phyloP scores from a whole-genome alignment of 2,329 filamentous ascomycete species.

The Fusarium hainanense region DNA sequence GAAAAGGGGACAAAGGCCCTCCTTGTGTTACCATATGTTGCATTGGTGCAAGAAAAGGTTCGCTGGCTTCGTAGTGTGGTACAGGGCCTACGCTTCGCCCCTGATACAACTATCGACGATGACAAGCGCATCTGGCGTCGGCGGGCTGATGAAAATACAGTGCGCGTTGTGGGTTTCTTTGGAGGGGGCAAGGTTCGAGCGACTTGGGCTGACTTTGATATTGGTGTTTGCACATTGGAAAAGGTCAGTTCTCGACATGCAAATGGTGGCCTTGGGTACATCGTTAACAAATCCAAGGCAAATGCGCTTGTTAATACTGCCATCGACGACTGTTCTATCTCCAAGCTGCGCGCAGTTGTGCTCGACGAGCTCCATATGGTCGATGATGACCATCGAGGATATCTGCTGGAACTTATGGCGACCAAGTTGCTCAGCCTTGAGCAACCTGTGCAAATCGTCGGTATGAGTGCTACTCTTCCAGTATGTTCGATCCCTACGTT shows the following conservation, averaged over 20 bases:
- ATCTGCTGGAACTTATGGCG: constrained; percentile 78
- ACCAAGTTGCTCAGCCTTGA: constrained; percentile 78
- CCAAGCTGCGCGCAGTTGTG: constrained; percentile 73
- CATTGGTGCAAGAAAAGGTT: constrained; percentile 82
- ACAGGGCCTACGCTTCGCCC: constrained; percentile 62
- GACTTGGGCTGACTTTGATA: constrained; percentile 79
- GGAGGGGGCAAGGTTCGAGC: constrained; percentile 75
- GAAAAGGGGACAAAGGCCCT: constrained; percentile 74
- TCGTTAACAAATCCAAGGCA: constrained; percentile 60
- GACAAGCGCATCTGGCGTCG: constrained; percentile 61
- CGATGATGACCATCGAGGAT: constrained; percentile 79
- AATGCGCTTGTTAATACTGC: constrained; percentile 79
- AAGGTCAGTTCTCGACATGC: constrained; percentile 59
- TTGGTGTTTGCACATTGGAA: constrained; percentile 83
- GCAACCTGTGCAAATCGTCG: constrained; percentile 75
- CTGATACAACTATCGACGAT: constrained; percentile 50
- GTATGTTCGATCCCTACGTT: constrained; percentile 55
- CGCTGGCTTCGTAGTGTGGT: constrained; percentile 77
- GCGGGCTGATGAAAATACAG: constrained; percentile 65
- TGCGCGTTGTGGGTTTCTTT: constrained; percentile 79
- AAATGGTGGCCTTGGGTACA: neutral
- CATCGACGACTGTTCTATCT: constrained; percentile 75
- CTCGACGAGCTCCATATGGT: constrained; percentile 87
- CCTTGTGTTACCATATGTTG: constrained; percentile 80
- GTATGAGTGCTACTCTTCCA: constrained; percentile 83